Base-by-base conservation (phyloP, 2,329 filamentous ascomycete genomes). In the Cadophora malorum region DNA sequence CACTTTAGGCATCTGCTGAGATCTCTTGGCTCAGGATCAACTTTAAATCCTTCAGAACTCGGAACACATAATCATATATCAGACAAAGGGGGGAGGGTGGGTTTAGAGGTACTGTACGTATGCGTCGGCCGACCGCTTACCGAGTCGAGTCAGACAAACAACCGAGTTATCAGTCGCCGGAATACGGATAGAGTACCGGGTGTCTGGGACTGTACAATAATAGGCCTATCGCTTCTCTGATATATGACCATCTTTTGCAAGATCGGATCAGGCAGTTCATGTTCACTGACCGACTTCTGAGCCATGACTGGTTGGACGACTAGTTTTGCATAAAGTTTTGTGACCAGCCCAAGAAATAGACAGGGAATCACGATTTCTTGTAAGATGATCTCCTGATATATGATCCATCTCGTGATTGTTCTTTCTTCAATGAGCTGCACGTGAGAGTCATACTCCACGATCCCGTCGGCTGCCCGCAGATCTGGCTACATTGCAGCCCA, bases 1-100 rank as follows among this genome's bases (percentile, higher is more conserved):
- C 21, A 52, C 12, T 53, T 53, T 58, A 67, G 60, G 63, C 64
- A 62, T 58, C 61, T 38, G 49, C 64, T 69, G 41, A 69, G 38
- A 67, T 9, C 16, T 41, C 52, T 66, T 65, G 64, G 61, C 61
- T 41, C n/a, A 60, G 61, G 59, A 62, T 33, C 23, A 50, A 16
- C 6, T 63, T 21, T 60, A 41, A 63, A 64, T 64, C 60, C 61
- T 59, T 64, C 47, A 49, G 45, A 25, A 59, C 14, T 58, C 35
- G 21, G 38, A 28, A 41, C 16, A 56, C 16, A 35, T 56, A n/a
- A 35, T 55, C 14, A 60, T 4, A 21, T 14, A 23, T 9, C 6
- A 33, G 3, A 1, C 16, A 28, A 28, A 35, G 28, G 31, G 28
- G 53, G n/a, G 8, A 14, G 21, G 19, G 23, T 21, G 28, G 33